These are phyloP conservation scores for Ophiorrhiza pumila DNA, from an alignment of 257 asterid species.

Conservation along the genomic window DNA sequence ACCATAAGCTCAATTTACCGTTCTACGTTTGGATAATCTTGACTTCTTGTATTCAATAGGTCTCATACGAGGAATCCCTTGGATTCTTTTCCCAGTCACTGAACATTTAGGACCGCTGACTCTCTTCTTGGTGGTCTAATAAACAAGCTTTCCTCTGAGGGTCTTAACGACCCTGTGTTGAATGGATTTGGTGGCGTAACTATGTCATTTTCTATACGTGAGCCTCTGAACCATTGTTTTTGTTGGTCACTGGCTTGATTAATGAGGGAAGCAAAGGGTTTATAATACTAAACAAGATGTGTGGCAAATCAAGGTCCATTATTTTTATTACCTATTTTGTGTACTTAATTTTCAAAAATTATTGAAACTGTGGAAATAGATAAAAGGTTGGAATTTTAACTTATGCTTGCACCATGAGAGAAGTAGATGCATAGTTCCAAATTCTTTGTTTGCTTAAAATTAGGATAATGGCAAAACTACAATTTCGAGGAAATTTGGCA, in stretches of 20 bases:
- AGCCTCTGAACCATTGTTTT: conserved; percentile 68
- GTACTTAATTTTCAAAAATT: too few species aligned
- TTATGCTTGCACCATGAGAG: conserved; percentile 49
- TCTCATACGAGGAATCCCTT: conserved; percentile 83
- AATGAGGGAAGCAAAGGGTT: not conserved
- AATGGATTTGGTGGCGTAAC: conserved; percentile 85
- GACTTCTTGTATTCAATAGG: conserved; percentile 81
- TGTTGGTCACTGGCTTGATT: not conserved
- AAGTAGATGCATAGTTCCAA: conserved; percentile 52
- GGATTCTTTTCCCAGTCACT: conserved; percentile 78
- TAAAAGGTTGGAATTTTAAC: too few species aligned
- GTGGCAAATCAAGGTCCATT: too few species aligned
- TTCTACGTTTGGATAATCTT: conserved; percentile 61
- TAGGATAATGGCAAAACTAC: conserved; percentile 29
- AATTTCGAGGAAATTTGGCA: conserved; percentile 31
- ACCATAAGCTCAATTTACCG: conserved; percentile 72
- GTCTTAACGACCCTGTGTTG: conserved; percentile 78
- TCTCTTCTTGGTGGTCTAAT: conserved; percentile 72
- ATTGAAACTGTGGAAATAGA: too few species aligned
- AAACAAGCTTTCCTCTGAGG: conserved; percentile 74
- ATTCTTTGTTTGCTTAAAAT: conserved; percentile 27
- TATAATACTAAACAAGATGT: too few species aligned
- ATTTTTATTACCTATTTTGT: too few species aligned
- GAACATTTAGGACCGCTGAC: conserved; percentile 88
- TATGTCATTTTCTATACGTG: conserved; percentile 70